phyloP scores from a whole-genome alignment of 2,329 filamentous ascomycete genomes.

The Chaetomium globosum region DNA sequence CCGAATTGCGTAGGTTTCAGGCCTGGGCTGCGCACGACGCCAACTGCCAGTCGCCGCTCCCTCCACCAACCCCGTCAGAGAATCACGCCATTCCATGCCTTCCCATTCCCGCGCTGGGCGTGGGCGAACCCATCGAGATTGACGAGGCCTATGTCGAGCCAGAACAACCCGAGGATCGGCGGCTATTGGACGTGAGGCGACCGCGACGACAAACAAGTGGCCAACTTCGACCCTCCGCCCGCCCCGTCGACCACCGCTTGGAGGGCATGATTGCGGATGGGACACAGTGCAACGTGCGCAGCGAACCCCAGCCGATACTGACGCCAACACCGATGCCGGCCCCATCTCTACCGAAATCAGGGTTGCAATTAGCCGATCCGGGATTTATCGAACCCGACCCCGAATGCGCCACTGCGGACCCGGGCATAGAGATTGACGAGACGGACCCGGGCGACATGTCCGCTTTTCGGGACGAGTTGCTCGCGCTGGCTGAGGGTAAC shows the following conservation, averaged over 20 bases:
- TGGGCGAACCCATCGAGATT: conserved; percentile 11
- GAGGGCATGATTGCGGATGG: conserved; percentile 30
- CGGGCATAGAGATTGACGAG: conserved; percentile 35
- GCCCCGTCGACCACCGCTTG: conserved; percentile 22
- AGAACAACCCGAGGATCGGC: conserved; percentile 3
- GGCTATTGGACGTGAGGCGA: background rate
- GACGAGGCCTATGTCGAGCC: conserved; percentile 16
- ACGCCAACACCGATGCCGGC: conserved; percentile 8
- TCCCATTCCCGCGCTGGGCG: background rate
- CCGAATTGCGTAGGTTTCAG: conserved; percentile 12
- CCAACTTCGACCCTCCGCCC: conserved; percentile 9
- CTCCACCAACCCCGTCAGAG: background rate
- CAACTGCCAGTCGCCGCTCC: conserved; percentile 22
- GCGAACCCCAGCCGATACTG: conserved; percentile 18
- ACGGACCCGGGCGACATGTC: conserved; percentile 18
- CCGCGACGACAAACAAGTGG: conserved; percentile 15
- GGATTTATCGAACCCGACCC: conserved; percentile 28
- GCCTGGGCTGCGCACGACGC: conserved; percentile 25
- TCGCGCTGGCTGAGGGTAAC: background rate
- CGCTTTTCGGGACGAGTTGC: background rate
- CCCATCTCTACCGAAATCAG: background rate
- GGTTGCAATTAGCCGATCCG: background rate
- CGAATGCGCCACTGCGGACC: conserved; percentile 24
- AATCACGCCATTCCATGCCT: conserved; percentile 11
- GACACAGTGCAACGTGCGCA: conserved; percentile 32